Evolutionary conservation across 2,329 filamentous ascomycete genomes (phyloP), one percentile per base, ranked within the genome.

Genomic region (Ceratocystis harringtonii): DNA sequence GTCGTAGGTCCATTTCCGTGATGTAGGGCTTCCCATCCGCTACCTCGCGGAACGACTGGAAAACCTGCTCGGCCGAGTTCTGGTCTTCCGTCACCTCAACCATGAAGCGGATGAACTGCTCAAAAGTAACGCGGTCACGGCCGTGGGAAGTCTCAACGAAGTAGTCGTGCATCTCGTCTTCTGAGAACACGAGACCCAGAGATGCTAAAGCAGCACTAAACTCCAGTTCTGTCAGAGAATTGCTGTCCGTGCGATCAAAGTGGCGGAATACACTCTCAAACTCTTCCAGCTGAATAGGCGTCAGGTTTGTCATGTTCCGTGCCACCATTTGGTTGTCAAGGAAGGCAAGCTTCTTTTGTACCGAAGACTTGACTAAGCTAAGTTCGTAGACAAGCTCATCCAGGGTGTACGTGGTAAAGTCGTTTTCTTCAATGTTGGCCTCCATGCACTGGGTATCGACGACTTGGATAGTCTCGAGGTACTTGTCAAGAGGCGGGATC

Each of bases 81-180:
- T 99, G 94, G 73, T 99, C 94, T 76, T 99, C 94, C 12, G 94
- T 99, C 62, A 96, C 94, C 70, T 95, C 90, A 61, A 99, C 94
- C 94, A 99, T 99, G 80, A 99, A 99, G 48, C 90, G 86, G 74
- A 99, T 99, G 73, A 99, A 99, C 76, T 97, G 92, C 78, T 99
- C 94, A 73, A 99, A 99, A 3, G 89, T 94, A 63, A 99, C 94
- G 69, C 88, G 84, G 74, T 86, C 88, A 69, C 79, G 83, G 44
- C 85, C 90, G 45, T 83, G 84, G 69, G 89, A 92, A n/a, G 92
- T 95, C 64, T 92, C 88, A 62, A 88, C 73, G 76, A 96, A 99
- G 71, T 92, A 92, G 64, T 92, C 87, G 74, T 97, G 92, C 94
- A 97, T 99, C 78, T 99, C 94, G 30, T 92, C 87, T 74, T 97